Evolutionary conservation across 257 asterid genomes (phyloP).

Genomic region (Jaltomata sinuosa): DNA sequence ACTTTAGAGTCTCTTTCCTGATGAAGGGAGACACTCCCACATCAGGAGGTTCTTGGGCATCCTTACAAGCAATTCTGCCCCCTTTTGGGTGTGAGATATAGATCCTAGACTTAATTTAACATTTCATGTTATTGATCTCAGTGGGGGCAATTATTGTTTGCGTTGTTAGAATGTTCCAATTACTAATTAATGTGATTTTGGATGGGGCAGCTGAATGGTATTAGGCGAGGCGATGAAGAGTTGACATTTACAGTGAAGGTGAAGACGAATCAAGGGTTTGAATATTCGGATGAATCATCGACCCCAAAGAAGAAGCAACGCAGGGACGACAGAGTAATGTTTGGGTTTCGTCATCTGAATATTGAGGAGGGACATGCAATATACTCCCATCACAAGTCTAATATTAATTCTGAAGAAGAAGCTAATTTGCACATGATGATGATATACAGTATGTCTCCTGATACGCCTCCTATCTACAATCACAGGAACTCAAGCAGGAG

Average conservation of each 20-base stretch:
- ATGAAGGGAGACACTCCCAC: no score
- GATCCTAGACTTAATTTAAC: no score
- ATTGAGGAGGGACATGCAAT: background rate
- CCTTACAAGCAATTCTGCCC: no score
- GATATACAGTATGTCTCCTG: constrained; percentile 26
- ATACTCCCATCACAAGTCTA: constrained; percentile 3
- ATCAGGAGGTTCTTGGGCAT: no score
- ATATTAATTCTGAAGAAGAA: constrained; percentile 13
- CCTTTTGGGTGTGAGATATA: no score
- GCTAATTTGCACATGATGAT: background rate
- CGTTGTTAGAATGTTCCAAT: background rate
- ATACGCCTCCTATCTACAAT: constrained; percentile 48
- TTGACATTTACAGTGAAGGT: constrained; percentile 29
- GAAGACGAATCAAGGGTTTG: constrained; percentile 21
- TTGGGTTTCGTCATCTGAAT: background rate
- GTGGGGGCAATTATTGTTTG: background rate
- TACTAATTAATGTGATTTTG: background rate
- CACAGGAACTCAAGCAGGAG: constrained; percentile 52
- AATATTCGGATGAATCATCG: constrained; percentile 22
- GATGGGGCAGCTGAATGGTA: constrained; percentile 37
- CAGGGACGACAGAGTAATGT: background rate
- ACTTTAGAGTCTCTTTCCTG: background rate
- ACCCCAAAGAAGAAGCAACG: constrained; percentile 34
- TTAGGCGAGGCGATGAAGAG: constrained; percentile 37
- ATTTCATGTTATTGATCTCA: no score